These are phyloP conservation scores for Penicillium sp. DNA, from an alignment of 2,329 filamentous ascomycete genomes.

Conservation along the genomic window DNA sequence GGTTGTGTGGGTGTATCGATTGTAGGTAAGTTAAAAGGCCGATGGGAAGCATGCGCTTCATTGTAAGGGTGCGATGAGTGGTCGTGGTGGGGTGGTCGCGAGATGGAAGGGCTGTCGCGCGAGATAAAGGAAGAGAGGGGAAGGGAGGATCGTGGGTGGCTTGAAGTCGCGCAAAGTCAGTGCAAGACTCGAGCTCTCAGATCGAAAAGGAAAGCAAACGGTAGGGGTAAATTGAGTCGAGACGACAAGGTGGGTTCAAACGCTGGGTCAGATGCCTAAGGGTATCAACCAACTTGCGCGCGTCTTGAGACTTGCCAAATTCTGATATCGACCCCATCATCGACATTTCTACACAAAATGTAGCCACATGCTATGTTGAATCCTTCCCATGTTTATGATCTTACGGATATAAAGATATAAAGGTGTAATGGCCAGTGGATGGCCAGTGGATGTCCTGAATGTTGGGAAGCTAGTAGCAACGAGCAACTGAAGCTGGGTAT, in stretches of 20 bases:
- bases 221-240: background rate
- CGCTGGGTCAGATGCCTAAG: background rate
- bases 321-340: background rate
- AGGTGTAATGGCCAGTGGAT: background rate
- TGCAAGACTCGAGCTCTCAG: background rate
- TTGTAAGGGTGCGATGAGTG: background rate
- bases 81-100: background rate
- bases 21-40: background rate
- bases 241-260: background rate
- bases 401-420: background rate
- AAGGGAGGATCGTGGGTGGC: background rate
- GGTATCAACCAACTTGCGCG: background rate
- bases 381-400: background rate
- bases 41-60: background rate
- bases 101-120: background rate
- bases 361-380: background rate
- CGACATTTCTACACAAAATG: background rate
- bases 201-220: background rate
- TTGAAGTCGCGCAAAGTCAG: background rate
- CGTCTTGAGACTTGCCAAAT: background rate
- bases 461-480: background rate
- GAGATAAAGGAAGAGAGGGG: background rate
- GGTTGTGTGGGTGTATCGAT: background rate
- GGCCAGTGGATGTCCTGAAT: background rate
- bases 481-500: constrained; percentile 10